Base-by-base conservation (phyloP, 371 early-diverging fungal genomes). In the Mucor velutinosus region DNA sequence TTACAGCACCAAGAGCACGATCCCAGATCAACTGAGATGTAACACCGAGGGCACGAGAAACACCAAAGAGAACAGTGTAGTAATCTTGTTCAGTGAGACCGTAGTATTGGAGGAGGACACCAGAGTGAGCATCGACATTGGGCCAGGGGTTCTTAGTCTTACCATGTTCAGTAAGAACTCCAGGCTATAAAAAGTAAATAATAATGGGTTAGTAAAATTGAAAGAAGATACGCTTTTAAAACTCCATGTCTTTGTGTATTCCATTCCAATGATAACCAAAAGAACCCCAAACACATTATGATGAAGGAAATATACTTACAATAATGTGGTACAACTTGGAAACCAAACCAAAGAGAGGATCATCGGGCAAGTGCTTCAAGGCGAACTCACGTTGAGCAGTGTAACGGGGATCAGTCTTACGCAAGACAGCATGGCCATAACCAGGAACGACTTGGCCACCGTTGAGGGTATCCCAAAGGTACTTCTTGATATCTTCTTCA, bases 121-220 rank as follows among this genome's bases (percentile, higher is more conserved):
- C 99, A 64, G 93, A 92, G 93, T 99, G 99, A 62, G 98, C 98
- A 80, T 99, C 99, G 29, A 99, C 98, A 82, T 99, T 99, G 81
- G 99, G 99, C 95, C 95, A 99, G 70, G 99, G 99, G 94, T 99
- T 99, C 95, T 97, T 98, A 91, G 97, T 97, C 93, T 98, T 99
- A 72, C 98, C 99, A 88, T 99, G 99, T 87, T 98, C 97, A 69
- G 93, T 94, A 60, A 99, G 88, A 61, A 98, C 95, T 72, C 92
- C 93, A 27, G 99, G 99, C 78, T 78, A 69, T 33, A 59, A 41
- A 32, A 57, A 60, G 29, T 21, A 41, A 41, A 67, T 49, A 49
- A 49, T 49, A 49, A 49, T 21, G 21, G 49, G 21, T 49, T 49
- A 37, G 14, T 37, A 37, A 37, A 37, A 37, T 12, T 37, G 37